Evolutionary conservation across 2,329 filamentous ascomycete species (phyloP), one percentile per base, ranked within the genome.

Genomic region (Hymenoscyphus scutula): DNA sequence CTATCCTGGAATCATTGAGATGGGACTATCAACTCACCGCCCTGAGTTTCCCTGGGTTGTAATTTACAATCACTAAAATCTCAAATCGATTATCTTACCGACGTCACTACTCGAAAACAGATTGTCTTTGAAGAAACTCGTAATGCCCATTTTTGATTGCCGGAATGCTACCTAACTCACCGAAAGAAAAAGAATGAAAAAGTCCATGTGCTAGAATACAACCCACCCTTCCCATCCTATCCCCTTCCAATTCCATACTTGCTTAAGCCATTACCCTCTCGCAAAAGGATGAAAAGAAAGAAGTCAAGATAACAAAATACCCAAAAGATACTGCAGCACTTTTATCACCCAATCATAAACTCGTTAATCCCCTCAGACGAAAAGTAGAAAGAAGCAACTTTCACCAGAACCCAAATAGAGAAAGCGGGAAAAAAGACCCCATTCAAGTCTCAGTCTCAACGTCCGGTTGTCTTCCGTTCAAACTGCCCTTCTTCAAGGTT

Each of bases 401-500:
- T 23, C 34, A 37, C 13, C 34, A 15, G n/a, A 37, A 3, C 38
- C 38, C 38, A 45, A 23, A 45, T 1, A 45, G 19, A 7, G 2
- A n/a, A 45, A 19, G 19, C 5, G 15, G 11, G 19, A 51, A 13
- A 45, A 51, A 51, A 51, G 4, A 19, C 8, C 10, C 19, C 3
- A 25, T 48, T 63, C 53, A 68, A 32, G 64, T 77, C 25, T 73
- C 72, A 6, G 68, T 72, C 65, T 72, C 69, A 15, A 73, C 70
- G 59, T 70, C 91, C 2, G 94, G 94, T 76, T 94, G 89, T 65
- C 94, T 82, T 1, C 94, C 94, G 48, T 87, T 86, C 72, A 98
- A 76, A 37, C 87, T 88, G 10, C 95, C 82, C 73, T 91, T 88
- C 71, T 90, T 89, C 75, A 88, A 90, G 61, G 96, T 77, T 74